phyloP scores from a whole-genome alignment of 345 rosid genomes.

The Bruguiera sexangula region DNA sequence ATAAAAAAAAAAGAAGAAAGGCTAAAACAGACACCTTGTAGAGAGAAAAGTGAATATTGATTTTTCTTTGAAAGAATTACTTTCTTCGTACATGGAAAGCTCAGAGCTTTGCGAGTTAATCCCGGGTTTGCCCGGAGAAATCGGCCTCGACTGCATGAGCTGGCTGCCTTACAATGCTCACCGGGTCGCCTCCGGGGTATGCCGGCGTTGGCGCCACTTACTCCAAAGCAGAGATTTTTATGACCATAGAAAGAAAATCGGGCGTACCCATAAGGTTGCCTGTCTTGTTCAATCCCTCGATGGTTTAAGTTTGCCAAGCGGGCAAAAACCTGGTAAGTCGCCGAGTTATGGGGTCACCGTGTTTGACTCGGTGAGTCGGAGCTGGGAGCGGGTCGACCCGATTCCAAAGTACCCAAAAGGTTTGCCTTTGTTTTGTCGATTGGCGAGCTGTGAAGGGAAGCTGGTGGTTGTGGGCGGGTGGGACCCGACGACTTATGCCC shows the following conservation, averaged over 20 bases:
- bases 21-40: too few species aligned
- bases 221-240: slow-evolving; percentile 43
- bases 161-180: slow-evolving; percentile 47
- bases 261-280: slow-evolving; percentile 43
- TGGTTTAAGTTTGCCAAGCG: not conserved
- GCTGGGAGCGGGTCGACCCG: slow-evolving; percentile 45
- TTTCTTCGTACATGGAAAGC: not conserved
- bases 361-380: slow-evolving; percentile 37
- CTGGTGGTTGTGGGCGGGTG: slow-evolving; percentile 68
- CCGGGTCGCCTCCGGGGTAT: slow-evolving; percentile 43
- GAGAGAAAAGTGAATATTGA: too few species aligned
- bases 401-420: slow-evolving; percentile 47
- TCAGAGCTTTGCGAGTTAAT: slow-evolving; percentile 32
- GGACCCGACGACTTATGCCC: slow-evolving; percentile 56
- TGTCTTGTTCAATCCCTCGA: slow-evolving; percentile 50
- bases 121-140: slow-evolving; percentile 48
- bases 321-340: slow-evolving; percentile 25
- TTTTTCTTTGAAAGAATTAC: too few species aligned
- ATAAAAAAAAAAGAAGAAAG: too few species aligned
- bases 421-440: slow-evolving; percentile 58
- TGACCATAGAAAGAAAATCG: slow-evolving; percentile 35
- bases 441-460: slow-evolving; percentile 57
- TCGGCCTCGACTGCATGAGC: slow-evolving; percentile 54
- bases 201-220: slow-evolving; percentile 49
- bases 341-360: slow-evolving; percentile 39